Conservation (phyloP, 2,329 filamentous ascomycete genomes). For the Aspergillus texensis region DNA sequence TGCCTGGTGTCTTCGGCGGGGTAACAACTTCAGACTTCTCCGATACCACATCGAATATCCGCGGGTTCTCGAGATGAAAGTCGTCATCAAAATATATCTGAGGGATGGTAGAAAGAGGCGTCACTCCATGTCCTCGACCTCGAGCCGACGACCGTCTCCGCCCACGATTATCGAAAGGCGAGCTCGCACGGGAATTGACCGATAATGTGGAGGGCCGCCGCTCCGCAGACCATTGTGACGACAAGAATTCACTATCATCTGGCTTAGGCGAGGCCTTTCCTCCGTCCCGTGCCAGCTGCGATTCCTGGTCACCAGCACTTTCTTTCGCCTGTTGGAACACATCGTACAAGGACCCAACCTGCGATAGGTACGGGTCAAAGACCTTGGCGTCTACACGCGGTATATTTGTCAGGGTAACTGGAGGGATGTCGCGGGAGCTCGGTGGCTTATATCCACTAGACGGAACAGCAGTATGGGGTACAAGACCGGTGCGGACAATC, state of each 20-base stretch:
- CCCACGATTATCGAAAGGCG: conserved; percentile 53
- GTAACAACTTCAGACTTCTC: conserved; percentile 96
- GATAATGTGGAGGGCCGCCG: conserved; percentile 47
- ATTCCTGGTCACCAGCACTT: conserved; percentile 65
- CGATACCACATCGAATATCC: conserved; percentile 95
- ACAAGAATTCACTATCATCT: conserved; percentile 53
- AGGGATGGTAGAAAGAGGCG: conserved; percentile 89
- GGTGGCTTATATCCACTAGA: conserved; percentile 78
- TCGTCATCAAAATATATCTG: conserved; percentile 91
- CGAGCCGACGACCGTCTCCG: conserved; percentile 54
- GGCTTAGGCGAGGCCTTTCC: conserved; percentile 47
- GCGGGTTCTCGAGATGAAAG: conserved; percentile 92
- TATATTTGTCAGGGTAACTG: conserved; percentile 87
- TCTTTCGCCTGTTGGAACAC: conserved; percentile 83
- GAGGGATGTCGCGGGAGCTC: conserved; percentile 86
- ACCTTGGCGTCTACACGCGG: conserved; percentile 75
- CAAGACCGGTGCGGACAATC: conserved; percentile 83
- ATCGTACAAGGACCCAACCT: conserved; percentile 86
- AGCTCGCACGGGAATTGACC: conserved; percentile 44
- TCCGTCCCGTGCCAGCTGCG: conserved; percentile 49
- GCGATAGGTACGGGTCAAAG: conserved; percentile 81
- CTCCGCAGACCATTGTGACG: conserved; percentile 50
- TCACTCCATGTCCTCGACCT: conserved; percentile 68
- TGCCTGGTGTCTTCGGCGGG: conserved; percentile 55
- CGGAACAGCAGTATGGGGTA: conserved; percentile 71